A percentile compares a stretch with the other conserved stretches of the same genome.
phyloP scores from a whole-genome alignment of 2,329 filamentous ascomycete species.

The Helotiales sp. region DNA sequence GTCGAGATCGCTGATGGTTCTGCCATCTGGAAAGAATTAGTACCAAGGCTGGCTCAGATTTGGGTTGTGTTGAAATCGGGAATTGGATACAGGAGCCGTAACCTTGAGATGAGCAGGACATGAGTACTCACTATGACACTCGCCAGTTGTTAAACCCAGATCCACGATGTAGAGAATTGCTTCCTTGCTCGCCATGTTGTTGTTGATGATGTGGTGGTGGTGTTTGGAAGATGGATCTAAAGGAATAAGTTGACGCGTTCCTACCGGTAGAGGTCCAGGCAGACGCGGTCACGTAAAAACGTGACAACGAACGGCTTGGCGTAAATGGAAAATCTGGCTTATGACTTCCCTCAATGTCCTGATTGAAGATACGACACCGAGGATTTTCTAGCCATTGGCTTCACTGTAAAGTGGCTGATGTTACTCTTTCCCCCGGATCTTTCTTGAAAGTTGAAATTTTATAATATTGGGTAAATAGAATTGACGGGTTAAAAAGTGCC shows the following conservation, averaged over 20 bases:
- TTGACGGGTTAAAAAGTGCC: too few relatives aligned
- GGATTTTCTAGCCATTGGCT: too few relatives aligned
- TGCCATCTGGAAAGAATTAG: conserved; percentile 53
- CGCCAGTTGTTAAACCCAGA: conserved; percentile 82
- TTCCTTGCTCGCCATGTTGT: conserved; percentile 86
- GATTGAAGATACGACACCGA: too few relatives aligned
- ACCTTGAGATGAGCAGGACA: not conserved
- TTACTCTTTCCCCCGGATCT: too few relatives aligned
- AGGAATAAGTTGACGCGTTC: not conserved
- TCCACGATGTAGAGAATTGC: conserved; percentile 92
- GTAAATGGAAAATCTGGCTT: not conserved
- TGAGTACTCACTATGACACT: conserved; percentile 53
- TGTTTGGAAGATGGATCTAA: not conserved
- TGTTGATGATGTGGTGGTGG: conserved; percentile 26
- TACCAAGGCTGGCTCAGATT: too few relatives aligned
- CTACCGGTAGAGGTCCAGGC: not conserved
- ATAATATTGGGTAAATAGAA: too few relatives aligned
- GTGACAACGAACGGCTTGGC: not conserved
- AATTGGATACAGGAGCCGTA: not conserved
- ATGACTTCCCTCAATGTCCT: not conserved
- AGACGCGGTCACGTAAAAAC: not conserved
- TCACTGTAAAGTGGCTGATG: too few relatives aligned
- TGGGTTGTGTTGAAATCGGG: not conserved
- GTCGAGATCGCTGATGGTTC: conserved; percentile 80
- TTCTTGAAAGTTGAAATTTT: too few relatives aligned